Evolutionary conservation across 1,284 basidiomycete genomes (phyloP).

Genomic region (Cutaneotrichosporon mucoides): DNA sequence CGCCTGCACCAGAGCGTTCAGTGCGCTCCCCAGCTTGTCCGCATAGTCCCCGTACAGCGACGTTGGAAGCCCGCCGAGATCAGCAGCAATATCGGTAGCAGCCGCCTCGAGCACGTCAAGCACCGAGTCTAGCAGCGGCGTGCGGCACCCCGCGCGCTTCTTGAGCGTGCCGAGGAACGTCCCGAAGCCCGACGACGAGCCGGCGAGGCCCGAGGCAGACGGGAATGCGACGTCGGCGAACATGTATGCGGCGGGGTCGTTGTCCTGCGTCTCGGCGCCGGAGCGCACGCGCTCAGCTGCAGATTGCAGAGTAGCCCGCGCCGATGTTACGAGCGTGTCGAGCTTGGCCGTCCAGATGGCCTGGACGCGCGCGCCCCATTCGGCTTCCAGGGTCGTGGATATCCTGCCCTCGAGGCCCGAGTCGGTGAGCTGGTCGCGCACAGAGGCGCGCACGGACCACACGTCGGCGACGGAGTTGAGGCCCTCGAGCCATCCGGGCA

Average conservation of each 20-base stretch:
- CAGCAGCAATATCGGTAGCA: slow-evolving; percentile 32
- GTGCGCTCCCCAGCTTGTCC: slow-evolving; percentile 19
- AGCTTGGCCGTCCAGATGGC: slow-evolving; percentile 42
- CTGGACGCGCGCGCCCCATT: slow-evolving; percentile 41
- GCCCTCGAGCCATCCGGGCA: slow-evolving; percentile 34
- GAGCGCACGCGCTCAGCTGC: slow-evolving; percentile 26
- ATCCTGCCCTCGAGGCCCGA: slow-evolving; percentile 29
- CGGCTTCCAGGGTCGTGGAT: slow-evolving; percentile 29
- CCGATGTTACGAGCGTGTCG: slow-evolving; percentile 23
- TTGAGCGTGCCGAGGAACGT: slow-evolving; percentile 36
- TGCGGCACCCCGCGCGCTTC: slow-evolving; percentile 36
- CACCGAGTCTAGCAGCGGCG: slow-evolving; percentile 38
- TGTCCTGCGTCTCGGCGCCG: slow-evolving; percentile 8
- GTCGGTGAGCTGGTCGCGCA: slow-evolving; percentile 25
- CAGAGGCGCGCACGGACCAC: slow-evolving; percentile 34
- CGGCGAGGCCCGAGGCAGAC: slow-evolving; percentile 22
- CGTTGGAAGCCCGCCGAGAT: slow-evolving; percentile 30
- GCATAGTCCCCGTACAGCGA: slow-evolving; percentile 25
- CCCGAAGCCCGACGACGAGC: slow-evolving; percentile 22
- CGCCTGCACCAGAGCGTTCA: slow-evolving; percentile 26
- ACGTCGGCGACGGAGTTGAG: slow-evolving; percentile 40
- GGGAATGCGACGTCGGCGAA: slow-evolving; percentile 43
- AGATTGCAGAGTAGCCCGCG: slow-evolving; percentile 21
- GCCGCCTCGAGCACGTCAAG: slow-evolving; percentile 32
- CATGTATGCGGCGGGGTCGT: slow-evolving; percentile 33